Percentiles rank a stretch among this genome's conserved stretches.
phyloP scores from a whole-genome alignment of 2,329 filamentous ascomycete genomes.

The Penicillium aurantiogriseum region DNA sequence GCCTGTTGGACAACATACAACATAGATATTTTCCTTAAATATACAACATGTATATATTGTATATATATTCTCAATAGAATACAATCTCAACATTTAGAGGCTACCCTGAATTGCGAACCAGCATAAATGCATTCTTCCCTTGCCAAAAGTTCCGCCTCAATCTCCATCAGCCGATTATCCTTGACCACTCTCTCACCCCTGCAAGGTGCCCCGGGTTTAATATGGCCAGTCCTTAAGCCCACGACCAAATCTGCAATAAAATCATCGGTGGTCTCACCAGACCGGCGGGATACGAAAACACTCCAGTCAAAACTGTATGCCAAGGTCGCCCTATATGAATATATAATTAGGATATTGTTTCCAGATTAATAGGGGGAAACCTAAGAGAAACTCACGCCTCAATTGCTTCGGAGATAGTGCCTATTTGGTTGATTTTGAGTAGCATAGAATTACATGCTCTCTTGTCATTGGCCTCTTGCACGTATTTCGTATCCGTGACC shows the following conservation, averaged over 20 bases:
- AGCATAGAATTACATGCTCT: slow-evolving; percentile 44
- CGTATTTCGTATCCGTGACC: slow-evolving; percentile 39
- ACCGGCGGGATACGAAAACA: slow-evolving; percentile 47
- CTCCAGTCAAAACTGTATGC: slow-evolving; percentile 37
- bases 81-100: background rate
- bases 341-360: background rate
- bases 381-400: slow-evolving; percentile 32
- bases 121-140: background rate
- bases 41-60: no score
- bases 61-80: background rate
- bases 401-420: slow-evolving; percentile 43
- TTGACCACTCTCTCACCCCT: slow-evolving; percentile 46
- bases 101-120: background rate
- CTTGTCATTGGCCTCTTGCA: slow-evolving; percentile 37
- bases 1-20: no score
- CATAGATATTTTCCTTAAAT: no score
- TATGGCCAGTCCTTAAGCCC: slow-evolving; percentile 39
- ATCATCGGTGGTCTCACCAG: slow-evolving; percentile 46
- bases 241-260: slow-evolving; percentile 47
- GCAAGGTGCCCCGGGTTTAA: slow-evolving; percentile 43
- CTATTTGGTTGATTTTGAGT: slow-evolving; percentile 47
- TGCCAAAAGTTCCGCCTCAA: slow-evolving; percentile 35
- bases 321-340: slow-evolving; percentile 30
- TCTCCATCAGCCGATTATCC: slow-evolving; percentile 48
- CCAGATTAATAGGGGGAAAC: background rate